These are phyloP conservation scores for Exophiala aquamarina DNA, from an alignment of 2,329 filamentous ascomycete species.

Conservation along the genomic window DNA sequence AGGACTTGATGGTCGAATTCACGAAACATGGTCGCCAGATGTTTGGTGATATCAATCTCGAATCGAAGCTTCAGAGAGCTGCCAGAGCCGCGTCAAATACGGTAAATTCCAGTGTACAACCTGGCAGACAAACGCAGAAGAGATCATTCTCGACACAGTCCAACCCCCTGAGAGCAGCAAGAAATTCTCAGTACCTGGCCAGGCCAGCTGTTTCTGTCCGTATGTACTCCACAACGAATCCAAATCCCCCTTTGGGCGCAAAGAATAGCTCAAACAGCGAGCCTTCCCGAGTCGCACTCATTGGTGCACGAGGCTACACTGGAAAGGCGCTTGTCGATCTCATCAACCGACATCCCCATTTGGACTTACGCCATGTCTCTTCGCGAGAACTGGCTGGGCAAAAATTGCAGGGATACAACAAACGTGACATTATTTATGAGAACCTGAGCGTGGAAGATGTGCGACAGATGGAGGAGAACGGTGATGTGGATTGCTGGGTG, in stretches of 20 bases:
- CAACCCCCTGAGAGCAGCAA: slow-evolving; percentile 37
- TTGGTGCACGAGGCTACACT: slow-evolving; percentile 91
- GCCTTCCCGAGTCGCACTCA: slow-evolving; percentile 78
- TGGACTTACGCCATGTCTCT: slow-evolving; percentile 88
- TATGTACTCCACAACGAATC: slow-evolving; percentile 63
- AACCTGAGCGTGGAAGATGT: slow-evolving; percentile 86
- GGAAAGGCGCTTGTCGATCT: slow-evolving; percentile 87
- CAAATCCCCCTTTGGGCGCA: slow-evolving; percentile 84
- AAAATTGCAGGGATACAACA: slow-evolving; percentile 84
- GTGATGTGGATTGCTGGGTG: slow-evolving; percentile 92
- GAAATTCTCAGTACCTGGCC: slow-evolving; percentile 19
- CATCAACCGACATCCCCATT: slow-evolving; percentile 81
- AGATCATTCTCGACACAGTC: slow-evolving; percentile 65
- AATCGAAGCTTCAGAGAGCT: slow-evolving; percentile 77
- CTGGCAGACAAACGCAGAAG: slow-evolving; percentile 51
- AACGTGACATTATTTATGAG: slow-evolving; percentile 89
- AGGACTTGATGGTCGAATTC: slow-evolving; percentile 82
- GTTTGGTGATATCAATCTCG: slow-evolving; percentile 85
- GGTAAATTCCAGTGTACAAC: slow-evolving; percentile 45
- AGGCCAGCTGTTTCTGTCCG: slow-evolving; percentile 36
- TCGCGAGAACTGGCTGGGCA: slow-evolving; percentile 89
- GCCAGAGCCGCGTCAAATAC: slow-evolving; percentile 66
- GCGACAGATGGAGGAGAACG: slow-evolving; percentile 76
- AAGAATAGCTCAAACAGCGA: slow-evolving; percentile 82
- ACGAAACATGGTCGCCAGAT: slow-evolving; percentile 77